These are phyloP conservation scores for Peltaster fructicola DNA, from an alignment of 2,329 filamentous ascomycete species.

Conservation along the genomic window DNA sequence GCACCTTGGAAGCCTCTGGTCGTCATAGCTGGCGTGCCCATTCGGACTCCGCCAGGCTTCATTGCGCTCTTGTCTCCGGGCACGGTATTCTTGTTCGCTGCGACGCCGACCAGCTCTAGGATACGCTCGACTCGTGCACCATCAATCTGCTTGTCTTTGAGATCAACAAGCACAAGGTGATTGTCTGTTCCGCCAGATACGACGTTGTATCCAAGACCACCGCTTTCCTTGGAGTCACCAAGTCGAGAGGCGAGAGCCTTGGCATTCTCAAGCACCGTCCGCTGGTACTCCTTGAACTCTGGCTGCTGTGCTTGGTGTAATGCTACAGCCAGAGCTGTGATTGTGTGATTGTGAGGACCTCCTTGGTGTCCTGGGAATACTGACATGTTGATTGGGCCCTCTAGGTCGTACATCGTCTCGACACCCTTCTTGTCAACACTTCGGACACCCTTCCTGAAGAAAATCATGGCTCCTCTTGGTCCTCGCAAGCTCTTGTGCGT, in stretches of 20 bases:
- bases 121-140: constrained; percentile 90
- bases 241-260: constrained; percentile 63
- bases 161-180: constrained; percentile 82
- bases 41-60: constrained; percentile 79
- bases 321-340: constrained; percentile 84
- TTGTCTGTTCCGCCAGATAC: constrained; percentile 94
- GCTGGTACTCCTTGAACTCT: constrained; percentile 86
- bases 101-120: constrained; percentile 93
- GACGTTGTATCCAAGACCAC: constrained; percentile 67
- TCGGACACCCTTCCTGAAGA: constrained; percentile 86
- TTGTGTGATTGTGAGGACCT: constrained; percentile 97
- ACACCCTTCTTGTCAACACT: constrained; percentile 71
- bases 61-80: constrained; percentile 88
- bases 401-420: constrained; percentile 75
- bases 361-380: constrained; percentile 98
- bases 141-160: constrained; percentile 77
- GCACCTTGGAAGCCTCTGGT: constrained; percentile 78
- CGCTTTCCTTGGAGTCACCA: constrained; percentile 51
- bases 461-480: constrained; percentile 92
- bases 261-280: constrained; percentile 76
- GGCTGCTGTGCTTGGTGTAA: constrained; percentile 80
- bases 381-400: constrained; percentile 82
- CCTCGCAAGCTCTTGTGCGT: constrained; percentile 95
- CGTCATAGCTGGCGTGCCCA: constrained; percentile 96
- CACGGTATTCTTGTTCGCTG: constrained; percentile 98